Base-by-base conservation (phyloP, 225 moss, liverwort and hornwort species). In the Bryum argenteum region DNA sequence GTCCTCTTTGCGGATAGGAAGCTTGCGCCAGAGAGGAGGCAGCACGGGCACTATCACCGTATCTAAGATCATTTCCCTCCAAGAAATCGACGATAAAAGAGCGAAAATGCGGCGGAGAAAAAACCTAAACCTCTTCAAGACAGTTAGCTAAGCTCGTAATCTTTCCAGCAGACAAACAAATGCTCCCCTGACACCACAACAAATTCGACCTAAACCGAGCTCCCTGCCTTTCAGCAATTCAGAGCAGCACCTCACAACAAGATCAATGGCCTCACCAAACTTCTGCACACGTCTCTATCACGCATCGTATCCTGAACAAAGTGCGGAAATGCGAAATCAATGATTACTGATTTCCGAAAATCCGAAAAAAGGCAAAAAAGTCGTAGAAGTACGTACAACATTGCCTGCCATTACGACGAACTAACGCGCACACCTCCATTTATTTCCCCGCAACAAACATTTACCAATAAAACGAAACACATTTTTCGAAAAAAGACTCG, bases 121-220 rank as follows among this genome's bases (percentile, higher is more conserved):
- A 66, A 77, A 71, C 77, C 71, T 71, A 71, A 60, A 60, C 66
- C 71, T 71, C 53, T 2, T 41, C 59, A 20, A 20, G 6, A 66
- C 8, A 19, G 24, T 37, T 50, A 11, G 40, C 53, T 71, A 53
- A 66, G 51, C 66, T 51, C 22, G 37, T 9, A 55, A 45, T 42
- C 11, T 47, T 58, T 70, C 58, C 28, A 12, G 45, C 58, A 45
- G 6, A 51, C 22, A 13, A 13, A 57, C 56, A 72, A 52, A n/a
- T n/a, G 33, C 33, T 33, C 33, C 28, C 41, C 53, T 63, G 42
- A 8, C 11, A 70, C 24, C 19, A n/a, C 28, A 45, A 18, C 33
- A 74, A 48, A 50, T 58, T 37, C 74, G 58, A 66, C 66, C 74
- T 58, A 50, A 59, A 18, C 42, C 63, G 23, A 72, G 64, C 37